phyloP scores from a whole-genome alignment of 129 eudicot genomes.

The Saposhnikovia divaricata region DNA sequence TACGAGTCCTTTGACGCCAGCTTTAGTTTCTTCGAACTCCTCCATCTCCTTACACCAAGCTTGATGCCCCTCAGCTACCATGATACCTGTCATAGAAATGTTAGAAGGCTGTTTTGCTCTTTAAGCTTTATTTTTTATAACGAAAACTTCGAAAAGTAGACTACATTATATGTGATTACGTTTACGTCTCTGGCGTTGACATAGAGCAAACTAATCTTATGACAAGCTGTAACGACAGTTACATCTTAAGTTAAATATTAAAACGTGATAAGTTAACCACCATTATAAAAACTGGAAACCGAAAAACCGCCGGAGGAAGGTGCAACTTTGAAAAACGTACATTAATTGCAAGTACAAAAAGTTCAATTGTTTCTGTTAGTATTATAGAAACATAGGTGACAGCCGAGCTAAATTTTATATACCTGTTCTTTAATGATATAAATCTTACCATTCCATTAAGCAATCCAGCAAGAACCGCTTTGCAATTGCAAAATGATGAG shows the following conservation, averaged over 20 bases:
- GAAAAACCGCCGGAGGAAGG: background rate
- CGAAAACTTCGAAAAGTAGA: background rate
- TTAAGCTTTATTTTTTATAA: background rate
- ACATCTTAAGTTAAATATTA: background rate
- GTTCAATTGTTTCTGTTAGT: background rate
- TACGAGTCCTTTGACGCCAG: background rate
- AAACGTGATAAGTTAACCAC: background rate
- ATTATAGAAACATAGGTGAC: background rate
- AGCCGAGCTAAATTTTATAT: background rate
- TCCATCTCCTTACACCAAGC: conserved; percentile 1
- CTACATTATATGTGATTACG: background rate
- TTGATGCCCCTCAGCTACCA: background rate
- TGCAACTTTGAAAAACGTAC: background rate
- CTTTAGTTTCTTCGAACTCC: background rate
- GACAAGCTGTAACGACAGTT: background rate
- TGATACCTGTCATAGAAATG: background rate
- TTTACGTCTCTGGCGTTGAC: background rate
- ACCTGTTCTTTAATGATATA: background rate
- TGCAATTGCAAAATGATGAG: background rate
- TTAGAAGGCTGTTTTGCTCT: background rate
- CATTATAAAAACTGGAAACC: background rate
- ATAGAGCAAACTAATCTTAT: background rate
- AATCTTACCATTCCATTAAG: background rate
- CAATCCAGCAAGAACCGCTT: background rate
- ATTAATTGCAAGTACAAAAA: background rate